A percentile compares a stretch with the other conserved stretches of the same genome.
These are phyloP conservation scores for Fraxinus ornus DNA, from an alignment of 305 asterid species.

Conservation along the genomic window DNA sequence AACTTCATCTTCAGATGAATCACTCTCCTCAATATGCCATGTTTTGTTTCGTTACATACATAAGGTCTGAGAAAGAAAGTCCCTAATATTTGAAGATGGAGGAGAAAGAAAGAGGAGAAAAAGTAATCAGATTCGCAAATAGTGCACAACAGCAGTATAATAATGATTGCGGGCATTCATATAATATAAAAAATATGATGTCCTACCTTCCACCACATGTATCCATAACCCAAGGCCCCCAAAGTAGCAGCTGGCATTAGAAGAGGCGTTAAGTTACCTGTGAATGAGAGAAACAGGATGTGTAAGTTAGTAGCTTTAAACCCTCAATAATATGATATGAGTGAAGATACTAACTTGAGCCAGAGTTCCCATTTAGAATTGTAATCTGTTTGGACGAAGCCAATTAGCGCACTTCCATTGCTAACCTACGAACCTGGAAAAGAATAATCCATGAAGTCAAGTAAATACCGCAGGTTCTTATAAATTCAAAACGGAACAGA, in stretches of 20 bases:
- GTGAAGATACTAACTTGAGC: slow-evolving; percentile 39
- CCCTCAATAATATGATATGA: neutral
- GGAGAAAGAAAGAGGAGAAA: neutral
- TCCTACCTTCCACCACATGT: slow-evolving; percentile 96
- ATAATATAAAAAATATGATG: slow-evolving; percentile 19
- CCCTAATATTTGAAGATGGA: slow-evolving; percentile 43
- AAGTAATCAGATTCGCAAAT: neutral
- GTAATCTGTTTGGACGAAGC: slow-evolving; percentile 60
- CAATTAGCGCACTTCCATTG: slow-evolving; percentile 72
- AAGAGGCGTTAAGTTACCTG: slow-evolving; percentile 58
- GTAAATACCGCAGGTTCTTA: neutral
- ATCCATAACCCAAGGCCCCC: slow-evolving; percentile 88
- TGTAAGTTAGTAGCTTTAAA: slow-evolving; percentile 11
- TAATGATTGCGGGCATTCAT: slow-evolving; percentile 13
- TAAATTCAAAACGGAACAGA: neutral
- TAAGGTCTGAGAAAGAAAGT: slow-evolving; percentile 75
- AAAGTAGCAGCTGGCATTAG: slow-evolving; percentile 67
- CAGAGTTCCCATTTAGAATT: slow-evolving; percentile 64
- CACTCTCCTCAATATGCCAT: too few relatives aligned
- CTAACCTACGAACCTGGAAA: slow-evolving; percentile 67
- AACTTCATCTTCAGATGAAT: too few relatives aligned
- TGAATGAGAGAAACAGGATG: slow-evolving; percentile 14
- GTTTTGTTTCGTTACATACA: slow-evolving; percentile 77
- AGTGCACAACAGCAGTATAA: neutral
- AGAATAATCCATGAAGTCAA: slow-evolving; percentile 10